Base-by-base conservation (phyloP, 2,329 filamentous ascomycete genomes). In the Ramichloridium luteum region DNA sequence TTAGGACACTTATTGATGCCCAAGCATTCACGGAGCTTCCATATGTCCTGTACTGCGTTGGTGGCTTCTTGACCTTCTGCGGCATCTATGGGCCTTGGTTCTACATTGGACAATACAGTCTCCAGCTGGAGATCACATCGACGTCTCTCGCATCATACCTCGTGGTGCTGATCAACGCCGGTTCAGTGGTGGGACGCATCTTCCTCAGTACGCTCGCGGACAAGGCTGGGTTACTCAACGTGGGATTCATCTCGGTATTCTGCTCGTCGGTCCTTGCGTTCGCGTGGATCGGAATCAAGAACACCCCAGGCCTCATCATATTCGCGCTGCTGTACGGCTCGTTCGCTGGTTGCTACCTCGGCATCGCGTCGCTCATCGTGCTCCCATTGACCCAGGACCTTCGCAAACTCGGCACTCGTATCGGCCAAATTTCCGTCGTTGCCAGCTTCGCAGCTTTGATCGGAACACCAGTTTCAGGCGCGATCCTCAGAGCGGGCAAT, bases 91-190 rank as follows among this genome's bases (percentile, higher is more conserved):
- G 64, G 14, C 68, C 68, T 15, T 51, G 73, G 10, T 70, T 71
- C 47, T 73, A 67, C 45, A 55, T 72, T 6, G 68, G 72, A 8
- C 59, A 67, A 0, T 80, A 74, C 42, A 72, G 70, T 2, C 59
- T 72, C 2, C 49, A 59, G 0, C 51, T 54, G 0, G 60, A 62
- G 6, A 68, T 78, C 42, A 20, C 34, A 13, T 12, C 6, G 6
- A 11, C 26, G 11, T 60, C 67, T 0, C 51, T 80, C 1, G 72
- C 72, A 0, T 76, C 72, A 38, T 80, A 80, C 44, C 58, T 80
- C 3, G 55, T 80, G 2, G 64, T 75, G 2, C 72, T 80, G 32
- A 60, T 79, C 41, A 80, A 80, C 45, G 70, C 62, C 0, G 67
- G 72, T 1, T 72, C 68, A 0, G 63, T 62, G 0, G 60, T 69